A percentile compares a stretch with the other conserved stretches of the same genome.
Conservation (phyloP, 805 yeast species). For the Ogataea haglerorum region DNA sequence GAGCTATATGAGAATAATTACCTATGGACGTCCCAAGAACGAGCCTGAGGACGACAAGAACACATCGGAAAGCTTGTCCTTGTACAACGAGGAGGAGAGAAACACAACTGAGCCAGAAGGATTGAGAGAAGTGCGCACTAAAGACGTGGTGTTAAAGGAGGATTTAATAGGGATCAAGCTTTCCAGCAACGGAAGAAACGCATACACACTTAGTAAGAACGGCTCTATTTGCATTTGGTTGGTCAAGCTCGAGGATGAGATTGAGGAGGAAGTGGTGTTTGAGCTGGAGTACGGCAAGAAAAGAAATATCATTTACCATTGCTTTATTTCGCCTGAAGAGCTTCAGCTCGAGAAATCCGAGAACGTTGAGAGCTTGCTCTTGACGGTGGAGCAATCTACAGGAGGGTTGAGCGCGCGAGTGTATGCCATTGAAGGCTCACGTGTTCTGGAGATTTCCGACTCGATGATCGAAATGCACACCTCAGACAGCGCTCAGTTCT, state of each 20-base stretch:
- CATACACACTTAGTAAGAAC: conserved; percentile 31
- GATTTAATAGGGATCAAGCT: conserved; percentile 28
- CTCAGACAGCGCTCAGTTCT: conserved; percentile 13
- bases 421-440: conserved; percentile 25
- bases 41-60: conserved; percentile 29
- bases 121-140: conserved; percentile 33
- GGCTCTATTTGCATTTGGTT: conserved; percentile 31
- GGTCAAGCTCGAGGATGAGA: conserved; percentile 17
- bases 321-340: conserved; percentile 27
- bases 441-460: conserved; percentile 29
- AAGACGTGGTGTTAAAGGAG: conserved; percentile 26
- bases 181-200: conserved; percentile 25
- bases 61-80: conserved; percentile 25
- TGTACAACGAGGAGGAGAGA: conserved; percentile 30
- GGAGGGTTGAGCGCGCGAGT: conserved; percentile 25
- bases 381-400: conserved; percentile 21
- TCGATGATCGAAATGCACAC: conserved; percentile 23
- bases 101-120: conserved; percentile 31
- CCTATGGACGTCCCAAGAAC: conserved; percentile 22
- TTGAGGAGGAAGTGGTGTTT: conserved; percentile 8
- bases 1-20: conserved; percentile 25
- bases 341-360: conserved; percentile 23
- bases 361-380: conserved; percentile 19
- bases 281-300: conserved; percentile 12
- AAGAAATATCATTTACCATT: conserved; percentile 19